Conservation (phyloP, 2,329 filamentous ascomycete genomes). For the Polytolypa hystricis region DNA sequence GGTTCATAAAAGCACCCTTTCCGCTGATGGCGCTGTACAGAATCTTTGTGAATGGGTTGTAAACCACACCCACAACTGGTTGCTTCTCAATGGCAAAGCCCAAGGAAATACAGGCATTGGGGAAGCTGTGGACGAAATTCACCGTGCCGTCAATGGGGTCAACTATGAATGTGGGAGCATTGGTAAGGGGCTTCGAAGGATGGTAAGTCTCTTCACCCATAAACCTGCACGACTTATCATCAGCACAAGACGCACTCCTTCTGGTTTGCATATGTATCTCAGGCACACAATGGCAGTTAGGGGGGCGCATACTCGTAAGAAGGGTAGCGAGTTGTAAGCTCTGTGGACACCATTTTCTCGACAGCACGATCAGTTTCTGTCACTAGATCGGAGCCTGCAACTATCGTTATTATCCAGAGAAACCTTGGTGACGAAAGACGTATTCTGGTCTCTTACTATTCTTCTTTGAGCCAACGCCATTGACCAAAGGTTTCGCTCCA, state of each 20-base stretch:
- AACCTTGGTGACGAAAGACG: constrained; percentile 2
- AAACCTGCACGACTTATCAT: no score
- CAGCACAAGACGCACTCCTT: no score
- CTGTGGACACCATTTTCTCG: constrained; percentile 45
- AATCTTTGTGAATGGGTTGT: constrained; percentile 47
- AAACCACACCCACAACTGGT: constrained; percentile 49
- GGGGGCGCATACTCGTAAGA: constrained; percentile 34
- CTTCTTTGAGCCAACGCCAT: constrained; percentile 33
- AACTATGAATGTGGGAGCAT: constrained; percentile 48
- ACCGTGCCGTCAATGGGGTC: constrained; percentile 56
- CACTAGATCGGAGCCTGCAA: constrained; percentile 48
- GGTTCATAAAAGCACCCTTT: constrained; percentile 41
- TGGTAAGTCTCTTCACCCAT: constrained; percentile 52
- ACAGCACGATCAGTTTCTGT: constrained; percentile 54
- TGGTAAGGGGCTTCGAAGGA: constrained; percentile 40
- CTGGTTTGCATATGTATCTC: neutral
- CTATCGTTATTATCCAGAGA: neutral
- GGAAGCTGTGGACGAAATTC: constrained; percentile 53
- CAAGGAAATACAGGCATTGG: constrained; percentile 48
- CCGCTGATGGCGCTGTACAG: constrained; percentile 48
- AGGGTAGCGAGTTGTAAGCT: constrained; percentile 42
- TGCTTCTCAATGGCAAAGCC: constrained; percentile 41
- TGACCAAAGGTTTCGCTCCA: constrained; percentile 28
- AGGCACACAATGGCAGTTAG: neutral
- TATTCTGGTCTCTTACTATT: no score